Base-by-base conservation (phyloP, 768 basidiomycete genomes). In the Boletus reticuloceps region DNA sequence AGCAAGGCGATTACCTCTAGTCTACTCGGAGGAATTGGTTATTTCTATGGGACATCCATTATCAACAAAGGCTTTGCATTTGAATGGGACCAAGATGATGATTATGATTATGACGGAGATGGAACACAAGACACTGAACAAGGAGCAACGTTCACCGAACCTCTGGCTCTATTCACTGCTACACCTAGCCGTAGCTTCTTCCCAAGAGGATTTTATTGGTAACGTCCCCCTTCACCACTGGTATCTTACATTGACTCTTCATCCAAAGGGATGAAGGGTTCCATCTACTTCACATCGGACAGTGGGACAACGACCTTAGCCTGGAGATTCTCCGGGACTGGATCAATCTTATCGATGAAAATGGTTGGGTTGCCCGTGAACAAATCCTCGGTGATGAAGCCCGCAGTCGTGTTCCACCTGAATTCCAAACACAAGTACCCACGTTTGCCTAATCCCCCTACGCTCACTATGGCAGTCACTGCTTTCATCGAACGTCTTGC, bases 301-400 rank as follows among this genome's bases (percentile, higher is more conserved):
- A 86, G 64, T 95, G 90, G 89, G 96, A 98, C 65, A 93, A 88
- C 55, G 93, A 92, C 63, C 83, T 97, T 51, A 86, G 94, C 62
- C 78, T 97, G 31, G 89, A 94, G 66, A 97, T 98, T 55, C 75
- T 98, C 38, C 86, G 85, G 65, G 83, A 85, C 58, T 98, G 95
- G 95, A 84, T 97, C 47, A 75, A 85, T 58, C 80, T 98, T 44
- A 91, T 97, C 52, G 94, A 98, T 66, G 89, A 90, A 36, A 83
- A 97, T 61, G 95, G 95, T 2, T 98, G 95, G 95, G 91, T 98
- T 41, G 96, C 85, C 2, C 81, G 95, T 25, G 95, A 98, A 72
- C 95, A 98, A 71, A 98, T 98, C 55, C 81, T 98, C 0, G 95
- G 95, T 5, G 94, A 95, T 61, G 95, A 98, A 74, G 94, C 95